Conservation (phyloP, 2,329 filamentous ascomycete species). For the Macrophomina tecta region DNA sequence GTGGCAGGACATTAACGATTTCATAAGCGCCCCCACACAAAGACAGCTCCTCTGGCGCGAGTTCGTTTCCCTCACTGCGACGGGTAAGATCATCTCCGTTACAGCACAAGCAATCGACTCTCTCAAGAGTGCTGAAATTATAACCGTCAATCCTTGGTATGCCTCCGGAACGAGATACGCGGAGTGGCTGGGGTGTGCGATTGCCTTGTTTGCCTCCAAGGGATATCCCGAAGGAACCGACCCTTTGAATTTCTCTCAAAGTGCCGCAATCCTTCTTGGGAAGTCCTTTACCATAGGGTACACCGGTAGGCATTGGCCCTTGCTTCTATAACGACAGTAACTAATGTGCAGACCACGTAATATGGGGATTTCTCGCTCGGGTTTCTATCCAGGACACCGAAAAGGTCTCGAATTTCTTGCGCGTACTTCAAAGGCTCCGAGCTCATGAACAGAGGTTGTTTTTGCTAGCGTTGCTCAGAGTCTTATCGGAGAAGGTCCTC, state of each 20-base stretch:
- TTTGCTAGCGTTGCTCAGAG: slow-evolving; percentile 42
- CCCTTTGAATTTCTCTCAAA: slow-evolving; percentile 36
- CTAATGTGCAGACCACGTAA: slow-evolving; percentile 31
- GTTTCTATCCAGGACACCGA: neutral
- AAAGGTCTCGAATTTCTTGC: slow-evolving; percentile 39
- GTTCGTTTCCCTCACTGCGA: slow-evolving; percentile 62
- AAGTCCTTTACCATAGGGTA: slow-evolving; percentile 76
- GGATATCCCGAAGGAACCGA: neutral
- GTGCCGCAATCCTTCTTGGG: slow-evolving; percentile 53
- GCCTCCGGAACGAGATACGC: slow-evolving; percentile 69
- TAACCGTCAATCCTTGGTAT: slow-evolving; percentile 61
- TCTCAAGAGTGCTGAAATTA: slow-evolving; percentile 43
- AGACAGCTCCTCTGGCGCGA: slow-evolving; percentile 68
- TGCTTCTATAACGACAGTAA: neutral
- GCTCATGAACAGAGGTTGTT: slow-evolving; percentile 56
- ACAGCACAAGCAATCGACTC: slow-evolving; percentile 65
- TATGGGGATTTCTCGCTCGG: slow-evolving; percentile 4
- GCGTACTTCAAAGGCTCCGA: slow-evolving; percentile 52
- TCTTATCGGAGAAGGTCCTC: slow-evolving; percentile 36
- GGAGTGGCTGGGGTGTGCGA: slow-evolving; percentile 72
- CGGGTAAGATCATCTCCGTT: slow-evolving; percentile 64
- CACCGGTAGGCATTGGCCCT: slow-evolving; percentile 57
- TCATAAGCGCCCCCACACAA: slow-evolving; percentile 51
- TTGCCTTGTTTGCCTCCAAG: slow-evolving; percentile 57
- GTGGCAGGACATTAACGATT: slow-evolving; percentile 51